Evolutionary conservation across 2,329 filamentous ascomycete species (phyloP).

Genomic region (Biscogniauxia mediterranea): DNA sequence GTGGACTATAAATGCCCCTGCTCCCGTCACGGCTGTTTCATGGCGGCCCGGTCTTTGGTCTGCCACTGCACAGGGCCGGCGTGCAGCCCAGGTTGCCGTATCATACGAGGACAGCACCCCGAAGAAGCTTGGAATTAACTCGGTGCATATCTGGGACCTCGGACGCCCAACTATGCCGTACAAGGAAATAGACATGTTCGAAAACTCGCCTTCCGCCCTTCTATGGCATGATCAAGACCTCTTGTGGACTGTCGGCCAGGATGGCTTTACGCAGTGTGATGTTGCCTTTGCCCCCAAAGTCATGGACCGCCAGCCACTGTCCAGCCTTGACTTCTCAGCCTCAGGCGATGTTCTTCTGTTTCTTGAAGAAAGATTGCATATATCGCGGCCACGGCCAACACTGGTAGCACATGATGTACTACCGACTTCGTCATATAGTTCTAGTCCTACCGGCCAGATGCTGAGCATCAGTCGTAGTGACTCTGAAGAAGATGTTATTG

Average conservation of each 20-base stretch:
- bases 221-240: constrained; percentile 65
- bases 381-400: constrained; percentile 40
- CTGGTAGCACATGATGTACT: constrained; percentile 23
- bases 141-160: constrained; percentile 68
- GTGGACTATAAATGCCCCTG: constrained; percentile 59
- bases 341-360: constrained; percentile 60
- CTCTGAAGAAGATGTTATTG: constrained; percentile 63
- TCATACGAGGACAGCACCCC: constrained; percentile 58
- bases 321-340: constrained; percentile 59
- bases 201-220: constrained; percentile 54
- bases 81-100: constrained; percentile 61
- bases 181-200: constrained; percentile 62
- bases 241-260: constrained; percentile 63
- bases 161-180: constrained; percentile 65
- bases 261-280: constrained; percentile 66
- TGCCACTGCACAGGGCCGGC: constrained; percentile 57
- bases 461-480: constrained; percentile 60
- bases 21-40: constrained; percentile 56
- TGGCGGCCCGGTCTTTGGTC: constrained; percentile 67
- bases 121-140: constrained; percentile 53
- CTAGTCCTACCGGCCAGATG: constrained; percentile 48
- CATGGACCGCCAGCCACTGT: constrained; percentile 61
- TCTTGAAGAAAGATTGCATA: constrained; percentile 55
- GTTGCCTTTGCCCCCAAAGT: constrained; percentile 62
- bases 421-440: constrained; percentile 44